Evolutionary conservation across 2,329 filamentous ascomycete genomes (phyloP).

Genomic region (Thelonectria discophora): DNA sequence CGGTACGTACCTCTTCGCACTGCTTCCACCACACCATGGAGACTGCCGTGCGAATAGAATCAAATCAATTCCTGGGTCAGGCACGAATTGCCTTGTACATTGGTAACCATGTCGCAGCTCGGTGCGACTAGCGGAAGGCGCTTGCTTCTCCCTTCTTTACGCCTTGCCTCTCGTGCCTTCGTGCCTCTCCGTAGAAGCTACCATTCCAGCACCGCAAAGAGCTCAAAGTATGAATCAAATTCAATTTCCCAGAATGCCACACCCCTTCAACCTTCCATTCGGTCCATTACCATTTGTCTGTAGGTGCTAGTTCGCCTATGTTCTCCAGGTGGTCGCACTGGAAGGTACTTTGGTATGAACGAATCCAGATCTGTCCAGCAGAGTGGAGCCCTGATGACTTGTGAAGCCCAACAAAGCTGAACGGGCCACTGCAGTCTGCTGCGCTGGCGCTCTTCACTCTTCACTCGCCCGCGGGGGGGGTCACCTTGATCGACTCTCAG

Average conservation of each 20-base stretch:
- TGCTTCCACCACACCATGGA: too few species aligned
- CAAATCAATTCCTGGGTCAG: too few species aligned
- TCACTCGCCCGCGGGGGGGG: constrained; percentile 11
- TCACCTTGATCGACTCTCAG: constrained; percentile 9
- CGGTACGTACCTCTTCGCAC: not conserved
- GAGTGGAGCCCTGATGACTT: constrained; percentile 12
- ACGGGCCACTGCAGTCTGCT: constrained; percentile 6
- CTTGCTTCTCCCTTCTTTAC: not conserved
- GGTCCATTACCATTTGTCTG: too few species aligned
- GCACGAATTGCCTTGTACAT: too few species aligned
- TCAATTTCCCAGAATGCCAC: not conserved
- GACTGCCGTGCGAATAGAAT: too few species aligned
- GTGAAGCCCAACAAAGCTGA: constrained; percentile 16
- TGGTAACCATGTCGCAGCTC: too few species aligned
- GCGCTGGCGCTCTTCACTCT: constrained; percentile 12
- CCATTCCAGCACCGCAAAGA: not conserved
- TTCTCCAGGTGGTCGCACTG: too few species aligned
- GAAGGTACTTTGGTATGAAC: too few species aligned
- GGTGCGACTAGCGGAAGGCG: too few species aligned
- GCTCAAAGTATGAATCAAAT: not conserved
- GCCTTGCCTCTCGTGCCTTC: not conserved
- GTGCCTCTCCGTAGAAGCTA: not conserved
- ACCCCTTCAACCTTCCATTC: not conserved
- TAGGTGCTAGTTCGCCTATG: too few species aligned
- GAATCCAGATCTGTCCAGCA: not conserved